phyloP scores from a whole-genome alignment of 2,329 filamentous ascomycete species.

The Sarocladium kiliense region DNA sequence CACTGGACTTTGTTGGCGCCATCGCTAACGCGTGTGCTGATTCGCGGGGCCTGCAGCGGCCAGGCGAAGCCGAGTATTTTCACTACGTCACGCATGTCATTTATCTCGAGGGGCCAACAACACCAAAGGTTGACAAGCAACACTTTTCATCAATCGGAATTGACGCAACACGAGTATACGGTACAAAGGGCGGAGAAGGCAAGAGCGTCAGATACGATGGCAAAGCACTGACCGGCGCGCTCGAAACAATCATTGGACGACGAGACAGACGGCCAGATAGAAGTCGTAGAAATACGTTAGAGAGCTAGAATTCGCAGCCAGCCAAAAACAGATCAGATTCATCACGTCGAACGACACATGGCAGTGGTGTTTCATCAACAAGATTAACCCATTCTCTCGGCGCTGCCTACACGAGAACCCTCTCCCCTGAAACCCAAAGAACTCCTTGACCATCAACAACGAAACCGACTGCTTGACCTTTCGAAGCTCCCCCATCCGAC shows the following conservation, averaged over 20 bases:
- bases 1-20: constrained; percentile 75
- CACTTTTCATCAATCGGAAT: constrained; percentile 65
- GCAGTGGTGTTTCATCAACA: not conserved
- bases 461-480: no score
- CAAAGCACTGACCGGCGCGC: constrained; percentile 64
- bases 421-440: not conserved
- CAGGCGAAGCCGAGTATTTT: constrained; percentile 43
- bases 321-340: not conserved
- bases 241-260: constrained; percentile 71
- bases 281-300: constrained; percentile 40
- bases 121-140: constrained; percentile 64
- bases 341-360: not conserved
- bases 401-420: not conserved
- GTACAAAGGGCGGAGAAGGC: constrained; percentile 44
- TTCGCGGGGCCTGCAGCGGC: constrained; percentile 46
- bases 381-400: not conserved
- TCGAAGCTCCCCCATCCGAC: no score
- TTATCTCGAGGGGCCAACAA: constrained; percentile 66
- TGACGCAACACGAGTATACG: constrained; percentile 72
- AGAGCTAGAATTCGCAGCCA: constrained; percentile 19
- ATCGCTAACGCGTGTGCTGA: constrained; percentile 70
- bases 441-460: not conserved
- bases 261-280: constrained; percentile 30
- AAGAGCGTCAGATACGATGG: constrained; percentile 65
- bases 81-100: constrained; percentile 80